Conservation (phyloP, 495 filamentous ascomycete genomes). For the Lophium mytilinum region DNA sequence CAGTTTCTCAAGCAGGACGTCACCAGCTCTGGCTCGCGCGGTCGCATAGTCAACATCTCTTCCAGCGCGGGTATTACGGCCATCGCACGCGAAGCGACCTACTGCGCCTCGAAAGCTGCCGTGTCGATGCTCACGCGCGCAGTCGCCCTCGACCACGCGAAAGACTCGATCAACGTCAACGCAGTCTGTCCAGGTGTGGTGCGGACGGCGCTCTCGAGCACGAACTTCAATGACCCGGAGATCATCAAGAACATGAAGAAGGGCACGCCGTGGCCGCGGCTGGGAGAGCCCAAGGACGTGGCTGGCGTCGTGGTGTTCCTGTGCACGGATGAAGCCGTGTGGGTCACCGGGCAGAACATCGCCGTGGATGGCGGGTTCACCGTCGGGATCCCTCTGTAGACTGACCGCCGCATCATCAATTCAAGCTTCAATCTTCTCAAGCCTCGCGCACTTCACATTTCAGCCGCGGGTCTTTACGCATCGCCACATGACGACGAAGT, state of each 20-base stretch:
- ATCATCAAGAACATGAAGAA: conserved; percentile 2
- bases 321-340: background rate
- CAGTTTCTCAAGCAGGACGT: background rate
- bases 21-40: background rate
- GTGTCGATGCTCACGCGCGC: background rate
- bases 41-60: background rate
- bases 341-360: background rate
- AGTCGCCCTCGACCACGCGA: background rate
- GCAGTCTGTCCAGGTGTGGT: conserved; percentile 5
- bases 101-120: conserved; percentile 2
- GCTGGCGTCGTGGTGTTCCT: conserved; percentile 3
- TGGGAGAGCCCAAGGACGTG: conserved; percentile 5
- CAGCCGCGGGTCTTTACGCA: too few relatives aligned
- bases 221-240: background rate
- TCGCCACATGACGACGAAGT: too few relatives aligned
- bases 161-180: conserved; percentile 4
- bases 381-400: background rate
- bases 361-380: background rate
- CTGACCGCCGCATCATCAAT: background rate
- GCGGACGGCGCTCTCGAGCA: background rate
- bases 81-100: conserved; percentile 21
- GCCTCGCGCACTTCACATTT: too few relatives aligned
- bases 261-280: background rate
- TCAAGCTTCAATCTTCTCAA: too few relatives aligned
- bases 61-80: background rate